phyloP scores from a whole-genome alignment of 805 yeast species.

The Sugiyamaella boreocaroliniensis region DNA sequence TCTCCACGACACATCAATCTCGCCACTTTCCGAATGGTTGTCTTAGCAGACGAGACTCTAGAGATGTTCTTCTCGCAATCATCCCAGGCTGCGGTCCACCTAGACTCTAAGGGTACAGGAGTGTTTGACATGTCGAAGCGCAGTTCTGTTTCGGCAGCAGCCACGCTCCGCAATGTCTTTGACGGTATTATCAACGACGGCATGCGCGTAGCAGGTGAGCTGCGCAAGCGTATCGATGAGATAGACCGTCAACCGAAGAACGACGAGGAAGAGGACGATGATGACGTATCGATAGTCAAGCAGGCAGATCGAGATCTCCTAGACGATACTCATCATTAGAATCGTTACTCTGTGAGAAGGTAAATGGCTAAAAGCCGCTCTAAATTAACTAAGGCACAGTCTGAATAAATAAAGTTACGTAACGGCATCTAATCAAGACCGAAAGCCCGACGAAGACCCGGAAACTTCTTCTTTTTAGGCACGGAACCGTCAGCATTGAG shows the following conservation, averaged over 20 bases:
- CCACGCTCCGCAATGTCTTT: conserved; percentile 69
- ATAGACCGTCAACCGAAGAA: conserved; percentile 27
- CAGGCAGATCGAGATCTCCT: conserved; percentile 31
- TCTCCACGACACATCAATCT: conserved; percentile 68
- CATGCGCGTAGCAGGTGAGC: conserved; percentile 81
- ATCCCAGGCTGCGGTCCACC: conserved; percentile 59
- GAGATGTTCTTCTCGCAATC: conserved; percentile 75
- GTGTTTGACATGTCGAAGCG: conserved; percentile 32
- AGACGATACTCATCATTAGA: conserved; percentile 18
- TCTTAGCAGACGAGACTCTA: conserved; percentile 88
- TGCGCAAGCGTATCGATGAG: conserved; percentile 75
- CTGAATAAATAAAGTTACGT: not conserved
- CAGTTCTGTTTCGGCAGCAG: conserved; percentile 29
- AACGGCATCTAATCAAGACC: conserved; percentile 11
- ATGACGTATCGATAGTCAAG: conserved; percentile 24
- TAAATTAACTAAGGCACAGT: not conserved
- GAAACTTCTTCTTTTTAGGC: conserved; percentile 20
- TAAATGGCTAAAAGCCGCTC: no score
- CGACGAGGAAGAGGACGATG: conserved; percentile 30
- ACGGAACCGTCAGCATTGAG: conserved; percentile 5
- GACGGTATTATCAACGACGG: conserved; percentile 92
- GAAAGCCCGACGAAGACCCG: conserved; percentile 18
- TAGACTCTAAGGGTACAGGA: conserved; percentile 29
- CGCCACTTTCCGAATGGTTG: conserved; percentile 90
- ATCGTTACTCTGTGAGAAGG: no score